Base-by-base conservation (phyloP, 2,329 filamentous ascomycete genomes). In the Albifimbria verrucaria region DNA sequence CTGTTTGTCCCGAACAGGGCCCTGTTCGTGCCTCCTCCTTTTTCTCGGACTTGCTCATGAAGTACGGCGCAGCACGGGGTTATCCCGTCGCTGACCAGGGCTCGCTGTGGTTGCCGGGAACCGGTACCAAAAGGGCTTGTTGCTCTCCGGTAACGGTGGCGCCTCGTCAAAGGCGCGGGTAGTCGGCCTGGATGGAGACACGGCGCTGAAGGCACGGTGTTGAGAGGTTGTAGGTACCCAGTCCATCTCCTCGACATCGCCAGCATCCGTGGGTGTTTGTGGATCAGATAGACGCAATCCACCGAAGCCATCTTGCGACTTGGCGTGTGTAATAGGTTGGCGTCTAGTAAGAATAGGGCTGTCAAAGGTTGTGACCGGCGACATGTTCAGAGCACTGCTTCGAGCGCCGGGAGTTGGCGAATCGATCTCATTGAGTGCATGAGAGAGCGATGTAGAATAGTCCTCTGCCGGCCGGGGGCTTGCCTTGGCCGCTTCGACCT, bases 31-130 rank as follows among this genome's bases (percentile, higher is more conserved):
- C n/a, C 12, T 77, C 71, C 55, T 77, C 74, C 50, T 66, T 76
- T 64, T 68, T 73, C 26, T 56, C 75, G 41, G 64, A 76, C 59
- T 67, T 80, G 61, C 64, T 75, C 50, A 74, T 72, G 23, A 86
- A 71, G 2, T 79, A 69, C 0, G 83, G 78, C 32, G 77, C 73
- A 54, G 80, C 82, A 4, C 80, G 79, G 86, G 85, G 55, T 88
- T 89, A 26, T 82, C 77, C 7, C 84, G 68, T 43, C 78, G 77
- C 41, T 85, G 81, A 2, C 86, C 85, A 21, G 86, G 85, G n/a
- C 79, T 81, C 15, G 78, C 81, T 15, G 89, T 88, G 1, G 87
- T 86, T 1, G 85, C 77, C 4, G 89, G 89, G 3, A 91, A 78
- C 53, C 80, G 84, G 69, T 84, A 88, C 77, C 84, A 87, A 63